Percentiles rank a stretch among this genome's conserved stretches.
phyloP scores from a whole-genome alignment of 139 green algal species.

The Micractinium conductrix region DNA sequence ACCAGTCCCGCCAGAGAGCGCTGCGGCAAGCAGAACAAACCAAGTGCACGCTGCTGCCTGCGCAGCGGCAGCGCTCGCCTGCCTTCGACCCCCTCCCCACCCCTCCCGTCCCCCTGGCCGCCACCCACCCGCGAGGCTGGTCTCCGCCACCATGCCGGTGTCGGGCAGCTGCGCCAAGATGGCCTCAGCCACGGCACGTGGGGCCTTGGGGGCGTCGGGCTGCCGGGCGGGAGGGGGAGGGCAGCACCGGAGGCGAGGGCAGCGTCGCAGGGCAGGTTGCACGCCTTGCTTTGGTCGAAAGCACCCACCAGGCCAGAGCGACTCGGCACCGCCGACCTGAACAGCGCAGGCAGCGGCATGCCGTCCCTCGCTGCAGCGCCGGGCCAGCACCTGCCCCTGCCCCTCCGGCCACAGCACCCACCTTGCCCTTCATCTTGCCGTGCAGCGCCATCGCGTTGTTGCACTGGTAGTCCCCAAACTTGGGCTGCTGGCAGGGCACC shows the following conservation, averaged over 20 bases:
- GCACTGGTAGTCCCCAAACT: conserved; percentile 97
- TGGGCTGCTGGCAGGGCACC: conserved; percentile 75
- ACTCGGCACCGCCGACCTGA: no score
- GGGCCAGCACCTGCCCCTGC: background rate
- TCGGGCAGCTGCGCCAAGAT: conserved; percentile 80
- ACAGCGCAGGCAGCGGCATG: no score
- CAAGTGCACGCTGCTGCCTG: no score
- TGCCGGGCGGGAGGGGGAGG: conserved; percentile 25
- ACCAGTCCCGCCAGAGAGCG: no score
- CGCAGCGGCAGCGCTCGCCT: no score
- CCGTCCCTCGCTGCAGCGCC: no score
- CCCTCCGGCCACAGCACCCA: background rate
- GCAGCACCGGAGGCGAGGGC: background rate
- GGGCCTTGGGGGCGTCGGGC: conserved; percentile 82
- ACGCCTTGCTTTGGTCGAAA: no score
- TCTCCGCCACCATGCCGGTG: conserved; percentile 61
- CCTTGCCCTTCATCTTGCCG: conserved; percentile 86
- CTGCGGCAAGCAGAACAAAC: no score
- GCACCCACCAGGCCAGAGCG: no score
- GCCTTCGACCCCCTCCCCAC: no score
- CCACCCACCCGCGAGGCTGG: conserved; percentile 61
- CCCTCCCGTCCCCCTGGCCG: no score
- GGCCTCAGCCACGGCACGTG: conserved; percentile 81
- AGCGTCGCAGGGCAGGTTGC: background rate
- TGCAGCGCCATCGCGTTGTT: conserved; percentile 98